Evolutionary conservation across 192 early-diverging fungal genomes (phyloP), one percentile per base, ranked within the genome.

Genomic region (Gigaspora rosea): DNA sequence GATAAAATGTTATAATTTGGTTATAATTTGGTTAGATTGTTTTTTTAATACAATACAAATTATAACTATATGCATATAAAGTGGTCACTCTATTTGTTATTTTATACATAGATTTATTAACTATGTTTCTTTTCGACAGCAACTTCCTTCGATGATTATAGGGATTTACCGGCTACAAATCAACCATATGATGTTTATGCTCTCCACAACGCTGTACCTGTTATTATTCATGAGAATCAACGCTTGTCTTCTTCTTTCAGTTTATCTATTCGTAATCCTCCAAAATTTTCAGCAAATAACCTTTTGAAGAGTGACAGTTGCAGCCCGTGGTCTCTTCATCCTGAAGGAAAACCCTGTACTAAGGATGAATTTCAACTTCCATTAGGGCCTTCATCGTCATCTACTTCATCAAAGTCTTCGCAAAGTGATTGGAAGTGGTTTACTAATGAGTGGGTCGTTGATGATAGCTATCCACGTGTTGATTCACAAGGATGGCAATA

Each of bases 401-500:
- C 66, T 46, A 81, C 77, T 36, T 54, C 50, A 12, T 76, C 75
- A 13, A 65, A 54, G 20, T 18, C 47, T 32, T 71, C 59, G n/a
- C 64, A 75, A 56, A 72, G 71, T 22, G 78, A 83, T 18, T 95
- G 93, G 93, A 93, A 88, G 64, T 95, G 94, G 94, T 52, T 94
- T n/a, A 92, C 90, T 12, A 93, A n/a, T n/a, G 27, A 95, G 63
- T 95, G 94, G 94, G 73, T 82, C 16, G 79, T 93, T 35, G 94
- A 94, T 78, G 78, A 80, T 18, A 81, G 76, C 8, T 84, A 91
- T 75, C 90, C 91, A 5, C 79, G 78, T 56, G 79, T 87, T 5
- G 91, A 93, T 73, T 80, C 73, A 10, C 86, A 90, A 11, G 94
- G 94, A 2, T 95, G 94, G 94, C 90, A 92, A 69, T 93, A 93